Conservation (phyloP, 495 filamentous ascomycete species). For the Baudoinia panamericana region DNA sequence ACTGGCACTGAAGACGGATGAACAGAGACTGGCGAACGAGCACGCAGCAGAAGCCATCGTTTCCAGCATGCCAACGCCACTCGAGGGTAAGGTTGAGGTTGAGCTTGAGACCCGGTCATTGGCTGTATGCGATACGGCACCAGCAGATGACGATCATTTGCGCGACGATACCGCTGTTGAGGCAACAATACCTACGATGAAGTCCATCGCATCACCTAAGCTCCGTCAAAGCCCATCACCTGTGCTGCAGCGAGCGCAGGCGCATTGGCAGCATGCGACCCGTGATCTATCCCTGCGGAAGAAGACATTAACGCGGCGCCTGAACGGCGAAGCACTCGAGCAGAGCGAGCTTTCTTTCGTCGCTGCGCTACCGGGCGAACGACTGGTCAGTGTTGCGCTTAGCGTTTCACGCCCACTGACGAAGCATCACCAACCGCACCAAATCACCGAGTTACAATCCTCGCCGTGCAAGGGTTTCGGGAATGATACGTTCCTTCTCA, state of each 20-base stretch:
- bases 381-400: constrained; percentile 26
- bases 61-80: background rate
- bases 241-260: background rate
- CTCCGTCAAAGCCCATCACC: constrained; percentile 5
- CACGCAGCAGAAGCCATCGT: background rate
- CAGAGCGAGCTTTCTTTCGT: constrained; percentile 20
- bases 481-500: constrained; percentile 29
- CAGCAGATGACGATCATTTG: background rate
- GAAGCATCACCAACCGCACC: constrained; percentile 1
- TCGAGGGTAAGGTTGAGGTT: background rate
- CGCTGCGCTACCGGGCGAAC: constrained; percentile 17
- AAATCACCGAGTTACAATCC: constrained; percentile 5
- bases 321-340: constrained; percentile 4
- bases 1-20: constrained; percentile 1
- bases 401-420: constrained; percentile 23
- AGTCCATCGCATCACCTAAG: constrained; percentile 14
- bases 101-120: no score
- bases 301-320: constrained; percentile 10
- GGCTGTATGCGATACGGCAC: no score
- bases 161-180: constrained; percentile 14
- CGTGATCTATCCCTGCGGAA: constrained; percentile 13
- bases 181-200: background rate
- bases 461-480: constrained; percentile 12
- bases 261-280: background rate
- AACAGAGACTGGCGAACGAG: background rate